These are phyloP conservation scores for Pichia sp. DNA, from an alignment of 1,139 yeast genomes.

Conservation along the genomic window DNA sequence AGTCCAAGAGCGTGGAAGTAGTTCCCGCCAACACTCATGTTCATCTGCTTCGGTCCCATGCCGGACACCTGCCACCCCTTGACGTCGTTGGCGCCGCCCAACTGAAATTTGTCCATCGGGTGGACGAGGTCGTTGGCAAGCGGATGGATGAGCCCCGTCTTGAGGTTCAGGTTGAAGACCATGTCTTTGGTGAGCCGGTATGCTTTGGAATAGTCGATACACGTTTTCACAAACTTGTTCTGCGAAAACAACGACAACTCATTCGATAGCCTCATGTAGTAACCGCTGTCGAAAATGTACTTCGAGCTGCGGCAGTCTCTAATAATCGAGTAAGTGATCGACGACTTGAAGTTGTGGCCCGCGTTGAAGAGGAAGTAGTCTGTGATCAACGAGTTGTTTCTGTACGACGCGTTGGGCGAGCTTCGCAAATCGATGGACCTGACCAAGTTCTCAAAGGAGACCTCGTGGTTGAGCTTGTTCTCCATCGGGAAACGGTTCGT, in stretches of 20 bases:
- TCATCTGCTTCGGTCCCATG: slow-evolving; percentile 74
- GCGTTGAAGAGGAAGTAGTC: slow-evolving; percentile 39
- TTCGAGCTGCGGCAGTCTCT: slow-evolving; percentile 57
- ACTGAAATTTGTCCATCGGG: slow-evolving; percentile 56
- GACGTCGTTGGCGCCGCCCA: slow-evolving; percentile 79
- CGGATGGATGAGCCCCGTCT: slow-evolving; percentile 40
- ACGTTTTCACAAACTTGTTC: slow-evolving; percentile 41
- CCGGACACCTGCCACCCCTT: slow-evolving; percentile 76
- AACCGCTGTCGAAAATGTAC: slow-evolving; percentile 58
- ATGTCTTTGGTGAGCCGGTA: slow-evolving; percentile 23
- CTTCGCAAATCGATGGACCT: slow-evolving; percentile 47
- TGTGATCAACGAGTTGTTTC: slow-evolving; percentile 30
- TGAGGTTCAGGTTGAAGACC: slow-evolving; percentile 37
- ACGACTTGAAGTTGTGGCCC: slow-evolving; percentile 59
- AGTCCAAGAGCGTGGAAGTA: slow-evolving; percentile 66
- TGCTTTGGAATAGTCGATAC: slow-evolving; percentile 47
- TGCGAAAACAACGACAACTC: slow-evolving; percentile 41
- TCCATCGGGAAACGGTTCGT: slow-evolving; percentile 33
- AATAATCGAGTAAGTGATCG: slow-evolving; percentile 47
- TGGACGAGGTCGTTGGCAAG: slow-evolving; percentile 41
- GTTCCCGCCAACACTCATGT: slow-evolving; percentile 72
- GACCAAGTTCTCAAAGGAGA: slow-evolving; percentile 61
- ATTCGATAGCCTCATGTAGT: slow-evolving; percentile 45
- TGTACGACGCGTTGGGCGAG: slow-evolving; percentile 16
- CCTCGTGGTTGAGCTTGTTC: slow-evolving; percentile 42